Base-by-base conservation (phyloP, 306 rosid genomes). In the Glycyrrhiza uralensis region DNA sequence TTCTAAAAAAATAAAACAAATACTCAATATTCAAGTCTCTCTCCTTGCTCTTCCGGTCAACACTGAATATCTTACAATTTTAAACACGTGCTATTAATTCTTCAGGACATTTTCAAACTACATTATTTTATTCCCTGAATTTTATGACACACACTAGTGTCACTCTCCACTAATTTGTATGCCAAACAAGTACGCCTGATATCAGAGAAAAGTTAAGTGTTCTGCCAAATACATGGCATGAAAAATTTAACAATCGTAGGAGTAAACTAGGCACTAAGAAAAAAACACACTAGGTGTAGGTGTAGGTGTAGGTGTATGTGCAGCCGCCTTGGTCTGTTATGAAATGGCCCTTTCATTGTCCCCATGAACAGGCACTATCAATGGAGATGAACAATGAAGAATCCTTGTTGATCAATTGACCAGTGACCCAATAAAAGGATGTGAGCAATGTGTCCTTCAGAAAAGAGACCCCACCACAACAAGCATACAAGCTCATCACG, bases 381-480 rank as follows among this genome's bases (percentile, higher is more conserved):
- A 18, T 19, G 44, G 39, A 49, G 41, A 32, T 45, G 51, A 75
- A 66, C 39, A 75, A 12, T 38, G 29, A 41, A 18, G n/a, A 18
- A 11, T 9, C 41, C 59, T 14, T 66, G 58, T 18, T 67, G 29
- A 29, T 64, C 14, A 24, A 32, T 72, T 66, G 79, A 71, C 78
- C 61, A 38, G 41, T 4, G 26, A 45, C 60, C 36, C 42, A 19
- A 26, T 19, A 33, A 32, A 28, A n/a, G n/a, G 44, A 74, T 69
- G 50, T 23, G 11, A 45, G 28, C 14, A 10, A 58, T 33, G 61
- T 65, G 55, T 4, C 72, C 45, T 47, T 19, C 66, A 30, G 18
- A 57, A 36, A 33, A 24, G 0, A 24, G 76, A 51, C 72, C 82
- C 80, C 80, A 76, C 83, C 76, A 26, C 41, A 18, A 23, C 13